Evolutionary conservation across 768 basidiomycete species (phyloP).

Genomic region (Leucosporidium yakuticum): DNA sequence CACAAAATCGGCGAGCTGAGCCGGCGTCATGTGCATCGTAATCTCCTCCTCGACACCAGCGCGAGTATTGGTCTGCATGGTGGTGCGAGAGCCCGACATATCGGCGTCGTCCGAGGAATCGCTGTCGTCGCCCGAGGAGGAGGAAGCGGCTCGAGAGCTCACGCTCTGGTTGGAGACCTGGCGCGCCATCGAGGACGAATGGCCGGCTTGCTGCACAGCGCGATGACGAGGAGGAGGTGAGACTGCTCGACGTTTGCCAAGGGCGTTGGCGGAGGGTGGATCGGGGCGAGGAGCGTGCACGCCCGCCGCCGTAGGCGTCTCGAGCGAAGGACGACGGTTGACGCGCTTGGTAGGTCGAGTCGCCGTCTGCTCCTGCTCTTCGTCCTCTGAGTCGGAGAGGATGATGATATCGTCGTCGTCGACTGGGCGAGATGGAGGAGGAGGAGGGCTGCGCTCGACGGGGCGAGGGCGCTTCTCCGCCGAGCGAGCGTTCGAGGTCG

Average conservation of each 20-base stretch:
- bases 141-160: neutral
- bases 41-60: no score
- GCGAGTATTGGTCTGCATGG: no score
- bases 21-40: no score
- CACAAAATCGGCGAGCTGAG: no score
- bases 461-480: neutral
- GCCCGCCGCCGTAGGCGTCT: neutral
- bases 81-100: neutral
- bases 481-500: neutral
- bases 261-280: neutral
- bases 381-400: constrained; percentile 15
- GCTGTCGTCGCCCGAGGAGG: neutral
- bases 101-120: neutral
- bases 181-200: no score
- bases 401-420: constrained; percentile 7
- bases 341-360: neutral
- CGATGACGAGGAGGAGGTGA: neutral
- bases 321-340: neutral
- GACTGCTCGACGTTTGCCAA: neutral
- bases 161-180: no score
- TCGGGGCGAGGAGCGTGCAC: neutral
- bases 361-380: no score
- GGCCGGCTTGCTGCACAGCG: neutral
- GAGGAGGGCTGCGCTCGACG: neutral
- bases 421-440: neutral